These are phyloP conservation scores for Phaffomyces thermotolerans DNA, from an alignment of 805 yeast species.

Conservation along the genomic window DNA sequence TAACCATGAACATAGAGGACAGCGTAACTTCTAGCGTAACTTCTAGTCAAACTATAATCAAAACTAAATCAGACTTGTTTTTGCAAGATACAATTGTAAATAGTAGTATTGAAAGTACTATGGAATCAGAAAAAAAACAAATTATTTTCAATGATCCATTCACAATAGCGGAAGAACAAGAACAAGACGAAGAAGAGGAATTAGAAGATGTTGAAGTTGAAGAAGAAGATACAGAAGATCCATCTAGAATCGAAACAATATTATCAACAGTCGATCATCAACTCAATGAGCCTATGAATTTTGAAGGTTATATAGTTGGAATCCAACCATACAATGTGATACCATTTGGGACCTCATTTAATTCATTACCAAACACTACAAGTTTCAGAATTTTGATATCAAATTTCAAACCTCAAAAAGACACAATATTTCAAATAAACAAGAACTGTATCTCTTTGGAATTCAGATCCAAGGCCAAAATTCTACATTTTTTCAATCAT, in stretches of 20 bases:
- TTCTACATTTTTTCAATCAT: constrained; percentile 11
- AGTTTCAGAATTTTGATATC: constrained; percentile 15
- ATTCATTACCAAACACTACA: constrained; percentile 4
- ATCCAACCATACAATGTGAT: constrained; percentile 8
- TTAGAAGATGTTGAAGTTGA: background rate
- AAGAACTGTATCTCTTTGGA: constrained; percentile 14
- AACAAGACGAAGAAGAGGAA: no score
- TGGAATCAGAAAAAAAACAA: no score
- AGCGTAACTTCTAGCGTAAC: no score
- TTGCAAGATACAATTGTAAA: no score
- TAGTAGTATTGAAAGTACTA: no score
- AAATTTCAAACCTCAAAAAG: constrained; percentile 2
- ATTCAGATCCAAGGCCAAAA: constrained; percentile 9
- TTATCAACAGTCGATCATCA: background rate
- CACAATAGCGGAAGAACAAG: no score
- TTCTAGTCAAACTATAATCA: no score
- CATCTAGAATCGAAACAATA: background rate
- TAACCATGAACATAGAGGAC: no score
- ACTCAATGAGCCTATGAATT: background rate
- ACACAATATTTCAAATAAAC: constrained; percentile 4
- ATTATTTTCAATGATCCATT: no score
- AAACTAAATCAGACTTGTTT: no score
- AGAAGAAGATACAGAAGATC: background rate
- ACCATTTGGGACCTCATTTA: constrained; percentile 12
- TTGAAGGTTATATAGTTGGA: constrained; percentile 13